Percentiles rank a stretch among this genome's conserved stretches.
These are phyloP conservation scores for Fusarium papillatum DNA, from an alignment of 2,329 filamentous ascomycete genomes.

Conservation along the genomic window DNA sequence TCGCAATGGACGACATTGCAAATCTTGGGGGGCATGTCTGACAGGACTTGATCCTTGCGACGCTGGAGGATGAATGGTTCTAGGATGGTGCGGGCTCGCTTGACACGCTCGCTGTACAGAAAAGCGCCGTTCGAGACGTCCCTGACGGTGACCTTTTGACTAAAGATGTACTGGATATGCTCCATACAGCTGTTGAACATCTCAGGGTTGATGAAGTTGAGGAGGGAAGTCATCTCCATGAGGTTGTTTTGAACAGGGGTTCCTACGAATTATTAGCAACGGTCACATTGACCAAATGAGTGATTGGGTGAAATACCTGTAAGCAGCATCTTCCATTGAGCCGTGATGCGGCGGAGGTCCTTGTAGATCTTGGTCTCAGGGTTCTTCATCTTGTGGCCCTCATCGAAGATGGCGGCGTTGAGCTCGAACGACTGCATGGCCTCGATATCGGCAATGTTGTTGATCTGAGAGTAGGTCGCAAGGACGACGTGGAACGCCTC, in stretches of 20 bases:
- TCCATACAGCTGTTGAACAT: conserved; percentile 85
- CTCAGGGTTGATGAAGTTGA: conserved; percentile 93
- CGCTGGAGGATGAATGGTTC: conserved; percentile 95
- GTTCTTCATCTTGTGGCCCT: conserved; percentile 95
- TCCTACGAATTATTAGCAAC: conserved; percentile 67
- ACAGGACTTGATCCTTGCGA: conserved; percentile 93
- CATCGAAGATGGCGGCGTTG: conserved; percentile 83
- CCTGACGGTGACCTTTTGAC: conserved; percentile 88
- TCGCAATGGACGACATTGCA: conserved; percentile 85
- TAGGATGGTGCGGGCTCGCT: conserved; percentile 90
- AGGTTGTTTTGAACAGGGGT: conserved; percentile 97
- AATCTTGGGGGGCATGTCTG: conserved; percentile 84
- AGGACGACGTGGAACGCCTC: conserved; percentile 74
- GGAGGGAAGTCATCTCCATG: conserved; percentile 88
- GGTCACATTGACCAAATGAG: not conserved
- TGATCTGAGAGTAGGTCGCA: conserved; percentile 72
- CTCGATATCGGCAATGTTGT: conserved; percentile 62
- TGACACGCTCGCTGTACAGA: conserved; percentile 88
- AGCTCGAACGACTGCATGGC: conserved; percentile 63
- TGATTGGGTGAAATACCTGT: conserved; percentile 47
- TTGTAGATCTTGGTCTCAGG: conserved; percentile 85
- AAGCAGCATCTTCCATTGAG: conserved; percentile 88
- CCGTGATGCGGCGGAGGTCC: conserved; percentile 81
- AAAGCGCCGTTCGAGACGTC: conserved; percentile 86
- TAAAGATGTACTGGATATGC: conserved; percentile 89